These are phyloP conservation scores for Picochlorum sp. DNA, from an alignment of 139 green algal genomes.

Conservation along the genomic window DNA sequence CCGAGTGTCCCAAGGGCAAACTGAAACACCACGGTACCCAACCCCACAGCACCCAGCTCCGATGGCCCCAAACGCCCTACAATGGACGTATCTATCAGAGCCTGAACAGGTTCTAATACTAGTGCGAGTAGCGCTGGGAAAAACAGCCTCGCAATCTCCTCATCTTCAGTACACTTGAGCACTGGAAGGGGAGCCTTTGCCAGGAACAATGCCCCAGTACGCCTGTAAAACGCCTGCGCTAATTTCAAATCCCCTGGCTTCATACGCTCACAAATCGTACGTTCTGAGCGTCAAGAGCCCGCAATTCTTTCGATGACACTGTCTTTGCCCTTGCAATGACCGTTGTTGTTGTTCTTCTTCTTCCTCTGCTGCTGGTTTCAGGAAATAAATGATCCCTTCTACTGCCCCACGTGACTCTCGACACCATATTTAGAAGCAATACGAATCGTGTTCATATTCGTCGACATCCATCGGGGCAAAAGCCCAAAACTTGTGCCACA, in stretches of 20 bases:
- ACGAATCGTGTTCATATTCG: no score
- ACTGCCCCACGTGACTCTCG: no score
- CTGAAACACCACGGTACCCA: slow-evolving; percentile 31
- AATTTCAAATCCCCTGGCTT: slow-evolving; percentile 1
- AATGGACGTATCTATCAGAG: slow-evolving; percentile 12
- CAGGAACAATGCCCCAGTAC: slow-evolving; percentile 8
- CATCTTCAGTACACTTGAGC: slow-evolving; percentile 1
- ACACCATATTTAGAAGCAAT: no score
- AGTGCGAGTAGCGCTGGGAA: slow-evolving; percentile 16
- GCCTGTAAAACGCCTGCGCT: slow-evolving; percentile 4
- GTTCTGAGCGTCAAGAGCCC: background rate
- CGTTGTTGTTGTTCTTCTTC: background rate
- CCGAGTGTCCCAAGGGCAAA: slow-evolving; percentile 25
- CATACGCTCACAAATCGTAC: background rate
- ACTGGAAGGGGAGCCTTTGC: background rate
- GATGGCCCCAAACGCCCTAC: slow-evolving; percentile 18
- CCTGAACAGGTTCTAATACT: slow-evolving; percentile 26
- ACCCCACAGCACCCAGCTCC: slow-evolving; percentile 21
- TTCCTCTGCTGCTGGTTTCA: no score
- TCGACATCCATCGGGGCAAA: no score
- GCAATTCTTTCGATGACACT: background rate
- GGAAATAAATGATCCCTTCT: no score
- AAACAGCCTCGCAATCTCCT: slow-evolving; percentile 19
- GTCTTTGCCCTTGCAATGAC: background rate
- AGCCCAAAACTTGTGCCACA: no score